Evolutionary conservation across 2,329 filamentous ascomycete genomes (phyloP), one percentile per base, ranked within the genome.

Genomic region (Pseudocercospora fuligena): DNA sequence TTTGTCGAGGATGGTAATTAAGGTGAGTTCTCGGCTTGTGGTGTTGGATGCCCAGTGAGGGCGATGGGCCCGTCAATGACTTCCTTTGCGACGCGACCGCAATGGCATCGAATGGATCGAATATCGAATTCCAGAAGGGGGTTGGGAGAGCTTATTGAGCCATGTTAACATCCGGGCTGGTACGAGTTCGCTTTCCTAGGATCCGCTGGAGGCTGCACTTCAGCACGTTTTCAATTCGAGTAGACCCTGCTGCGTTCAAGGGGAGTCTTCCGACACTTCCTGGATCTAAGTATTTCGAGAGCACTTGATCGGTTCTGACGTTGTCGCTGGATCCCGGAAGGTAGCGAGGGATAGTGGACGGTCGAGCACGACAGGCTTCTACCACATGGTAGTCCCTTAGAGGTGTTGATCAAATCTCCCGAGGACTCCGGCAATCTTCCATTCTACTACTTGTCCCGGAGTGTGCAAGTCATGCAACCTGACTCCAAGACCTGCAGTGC

Each of bases 341-440:
- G 25, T 16, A 31, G 51, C 27, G 51, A n/a, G 21, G 14, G 21
- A 31, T 14, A n/a, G 23, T 56, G 23, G 25, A 16, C 23, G 51
- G 16, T 16, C 16, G 51, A n/a, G 27, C 27, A 31, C 51, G 21
- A 23, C 21, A n/a, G 25, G 51, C 51, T 25, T n/a, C 51, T 27
- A 29, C 12, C 51, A n/a, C 27, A 31, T 31, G 16, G 47, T 27
- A 14, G 51, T 56, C 25, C 51, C 27, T 11, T 16, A 19, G 16
- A 56, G 16, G 12, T n/a, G 51, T 27, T 27, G 51, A n/a, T 19
- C 51, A 56, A 51, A 25, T 51, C 47, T 51, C 19, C 47, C 47
- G 47, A 51, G 7, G 51, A n/a, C 23, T 33, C 51, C 51, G 51
- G 51, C 51, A 33, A 56, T 56, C 51, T 27, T 56, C 51, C 27